These are phyloP conservation scores for Calendula officinalis DNA, from an alignment of 129 eudicot genomes.

Conservation along the genomic window DNA sequence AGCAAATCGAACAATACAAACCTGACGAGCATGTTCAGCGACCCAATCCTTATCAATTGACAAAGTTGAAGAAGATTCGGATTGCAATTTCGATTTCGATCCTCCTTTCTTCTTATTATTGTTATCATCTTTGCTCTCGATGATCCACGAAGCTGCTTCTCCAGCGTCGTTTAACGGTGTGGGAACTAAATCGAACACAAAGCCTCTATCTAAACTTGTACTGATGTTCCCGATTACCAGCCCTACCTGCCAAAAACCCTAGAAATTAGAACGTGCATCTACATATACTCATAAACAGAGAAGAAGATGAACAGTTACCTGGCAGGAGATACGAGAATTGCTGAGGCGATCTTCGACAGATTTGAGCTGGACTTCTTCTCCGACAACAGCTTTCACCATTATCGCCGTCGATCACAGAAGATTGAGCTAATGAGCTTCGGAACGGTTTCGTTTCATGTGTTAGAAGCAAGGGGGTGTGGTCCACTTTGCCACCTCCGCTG, in stretches of 20 bases:
- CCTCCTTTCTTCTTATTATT: slow-evolving; percentile 44
- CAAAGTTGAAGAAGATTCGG: slow-evolving; percentile 41
- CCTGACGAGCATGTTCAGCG: slow-evolving; percentile 96
- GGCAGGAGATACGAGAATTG: slow-evolving; percentile 45
- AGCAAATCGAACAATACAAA: slow-evolving; percentile 1
- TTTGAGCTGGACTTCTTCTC: slow-evolving; percentile 71
- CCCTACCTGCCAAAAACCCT: slow-evolving; percentile 50
- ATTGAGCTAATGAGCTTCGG: neutral
- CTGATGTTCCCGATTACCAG: slow-evolving; percentile 73
- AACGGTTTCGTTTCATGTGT: neutral
- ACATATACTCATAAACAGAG: neutral
- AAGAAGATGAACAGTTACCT: slow-evolving; percentile 35
- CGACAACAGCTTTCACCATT: slow-evolving; percentile 76
- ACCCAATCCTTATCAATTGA: slow-evolving; percentile 82
- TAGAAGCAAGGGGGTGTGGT: no score
- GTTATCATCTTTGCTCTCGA: slow-evolving; percentile 33
- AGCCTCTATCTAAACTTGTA: slow-evolving; percentile 51
- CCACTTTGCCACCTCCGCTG: no score
- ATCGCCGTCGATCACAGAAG: neutral
- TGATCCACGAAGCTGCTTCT: slow-evolving; percentile 55
- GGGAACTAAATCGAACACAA: slow-evolving; percentile 68
- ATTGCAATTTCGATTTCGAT: slow-evolving; percentile 44
- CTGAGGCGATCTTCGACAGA: slow-evolving; percentile 68
- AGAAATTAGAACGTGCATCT: neutral
- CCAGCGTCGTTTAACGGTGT: slow-evolving; percentile 78